Evolutionary conservation across 2,329 filamentous ascomycete species (phyloP).

Genomic region (Cladobotryum protrusum): DNA sequence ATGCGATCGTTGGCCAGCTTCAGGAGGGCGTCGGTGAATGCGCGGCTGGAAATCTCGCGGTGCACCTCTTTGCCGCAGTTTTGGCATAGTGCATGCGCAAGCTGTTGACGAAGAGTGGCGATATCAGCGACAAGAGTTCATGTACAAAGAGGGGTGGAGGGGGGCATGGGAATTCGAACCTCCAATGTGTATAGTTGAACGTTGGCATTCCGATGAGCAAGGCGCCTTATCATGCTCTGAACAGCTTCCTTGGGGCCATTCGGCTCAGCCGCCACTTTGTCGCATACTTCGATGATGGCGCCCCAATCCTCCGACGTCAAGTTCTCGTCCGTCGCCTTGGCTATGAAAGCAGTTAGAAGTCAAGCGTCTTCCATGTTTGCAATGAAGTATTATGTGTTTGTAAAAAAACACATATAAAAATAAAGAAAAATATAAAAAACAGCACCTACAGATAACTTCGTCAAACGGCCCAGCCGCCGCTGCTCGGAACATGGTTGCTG

Average conservation of each 20-base stretch:
- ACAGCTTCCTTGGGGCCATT: slow-evolving; percentile 75
- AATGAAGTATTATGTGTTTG: too few species aligned
- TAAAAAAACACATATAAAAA: neutral
- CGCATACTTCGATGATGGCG: slow-evolving; percentile 58
- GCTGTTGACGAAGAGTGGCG: slow-evolving; percentile 38
- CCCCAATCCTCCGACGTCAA: slow-evolving; percentile 75
- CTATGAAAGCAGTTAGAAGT: slow-evolving; percentile 29
- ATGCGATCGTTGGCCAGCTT: slow-evolving; percentile 90
- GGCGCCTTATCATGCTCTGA: slow-evolving; percentile 81
- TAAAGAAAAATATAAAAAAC: too few species aligned
- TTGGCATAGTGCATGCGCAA: slow-evolving; percentile 84
- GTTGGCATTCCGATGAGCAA: slow-evolving; percentile 91
- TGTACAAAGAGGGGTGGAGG: neutral
- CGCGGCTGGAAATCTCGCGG: slow-evolving; percentile 81
- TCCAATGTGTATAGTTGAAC: slow-evolving; percentile 93
- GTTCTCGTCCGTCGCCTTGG: slow-evolving; percentile 92
- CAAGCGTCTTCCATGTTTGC: too few species aligned
- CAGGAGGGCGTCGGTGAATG: slow-evolving; percentile 89
- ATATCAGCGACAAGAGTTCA: neutral
- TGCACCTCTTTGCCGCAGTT: slow-evolving; percentile 86
- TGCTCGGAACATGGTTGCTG: slow-evolving; percentile 50
- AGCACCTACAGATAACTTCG: slow-evolving; percentile 51
- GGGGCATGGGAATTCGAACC: slow-evolving; percentile 36
- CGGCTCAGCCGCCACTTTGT: slow-evolving; percentile 48
- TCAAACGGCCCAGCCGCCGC: slow-evolving; percentile 53